A percentile compares a stretch with the other conserved stretches of the same genome.
These are phyloP conservation scores for Chytriomyces confervae DNA, from an alignment of 192 early-diverging fungal genomes.

Conservation along the genomic window DNA sequence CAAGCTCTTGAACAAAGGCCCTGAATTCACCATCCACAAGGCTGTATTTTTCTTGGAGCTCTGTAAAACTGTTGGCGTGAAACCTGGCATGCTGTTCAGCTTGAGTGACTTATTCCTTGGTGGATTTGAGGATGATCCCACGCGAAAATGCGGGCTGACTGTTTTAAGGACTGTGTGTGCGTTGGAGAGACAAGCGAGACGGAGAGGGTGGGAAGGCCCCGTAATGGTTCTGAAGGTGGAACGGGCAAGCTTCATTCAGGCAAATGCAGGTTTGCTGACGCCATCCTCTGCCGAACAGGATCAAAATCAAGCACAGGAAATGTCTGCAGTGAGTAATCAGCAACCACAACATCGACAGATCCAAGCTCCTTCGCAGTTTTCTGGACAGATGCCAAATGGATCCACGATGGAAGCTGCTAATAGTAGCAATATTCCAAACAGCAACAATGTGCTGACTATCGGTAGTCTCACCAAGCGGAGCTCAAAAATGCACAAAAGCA, in stretches of 20 bases:
- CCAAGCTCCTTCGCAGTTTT: too few relatives aligned
- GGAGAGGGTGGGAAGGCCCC: constrained; percentile 55
- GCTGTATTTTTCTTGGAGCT: constrained; percentile 62
- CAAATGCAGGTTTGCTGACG: not conserved
- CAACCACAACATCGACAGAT: too few relatives aligned
- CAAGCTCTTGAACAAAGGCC: constrained; percentile 52
- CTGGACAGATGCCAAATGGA: too few relatives aligned
- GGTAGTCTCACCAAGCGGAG: constrained; percentile 32
- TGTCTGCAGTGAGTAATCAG: too few relatives aligned
- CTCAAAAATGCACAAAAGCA: constrained; percentile 12
- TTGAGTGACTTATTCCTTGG: constrained; percentile 49
- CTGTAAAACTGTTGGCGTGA: constrained; percentile 56
- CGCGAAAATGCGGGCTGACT: constrained; percentile 44
- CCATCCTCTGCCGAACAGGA: not conserved
- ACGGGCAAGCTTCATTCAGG: constrained; percentile 1
- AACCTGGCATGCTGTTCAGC: constrained; percentile 49
- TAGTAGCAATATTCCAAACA: too few relatives aligned
- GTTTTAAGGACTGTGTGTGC: constrained; percentile 52
- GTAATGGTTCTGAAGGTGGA: constrained; percentile 43
- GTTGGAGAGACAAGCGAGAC: constrained; percentile 56
- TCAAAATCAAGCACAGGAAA: too few relatives aligned
- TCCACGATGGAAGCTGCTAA: too few relatives aligned
- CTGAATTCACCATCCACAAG: constrained; percentile 61
- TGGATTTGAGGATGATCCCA: constrained; percentile 37
- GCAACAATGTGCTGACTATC: constrained; percentile 18